Conservation (phyloP, 1,139 yeast species). For the Wickerhamomyces sp. region DNA sequence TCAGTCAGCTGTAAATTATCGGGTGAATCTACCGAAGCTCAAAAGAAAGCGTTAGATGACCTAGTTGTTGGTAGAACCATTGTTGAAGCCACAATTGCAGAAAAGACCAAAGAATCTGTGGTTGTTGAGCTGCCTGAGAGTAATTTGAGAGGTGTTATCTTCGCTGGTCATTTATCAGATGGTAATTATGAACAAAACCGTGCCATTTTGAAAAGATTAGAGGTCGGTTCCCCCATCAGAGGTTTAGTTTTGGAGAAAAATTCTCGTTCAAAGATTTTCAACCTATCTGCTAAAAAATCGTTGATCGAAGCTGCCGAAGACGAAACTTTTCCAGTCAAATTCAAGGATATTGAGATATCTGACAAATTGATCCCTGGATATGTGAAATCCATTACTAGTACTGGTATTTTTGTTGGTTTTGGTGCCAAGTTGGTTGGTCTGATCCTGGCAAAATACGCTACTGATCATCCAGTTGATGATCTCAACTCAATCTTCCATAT, state of each 20-base stretch:
- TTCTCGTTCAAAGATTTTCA: conserved; percentile 51
- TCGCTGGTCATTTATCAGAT: conserved; percentile 73
- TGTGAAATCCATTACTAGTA: conserved; percentile 67
- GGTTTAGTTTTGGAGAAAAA: conserved; percentile 69
- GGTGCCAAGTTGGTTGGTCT: conserved; percentile 80
- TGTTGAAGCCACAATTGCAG: conserved; percentile 58
- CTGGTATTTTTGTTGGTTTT: conserved; percentile 82
- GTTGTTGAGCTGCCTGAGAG: conserved; percentile 58
- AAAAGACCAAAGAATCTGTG: conserved; percentile 69
- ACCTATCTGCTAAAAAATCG: conserved; percentile 60
- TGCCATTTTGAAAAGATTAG: conserved; percentile 50
- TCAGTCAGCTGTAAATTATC: conserved; percentile 73
- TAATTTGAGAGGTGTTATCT: conserved; percentile 65
- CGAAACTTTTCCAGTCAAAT: conserved; percentile 50
- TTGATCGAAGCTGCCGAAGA: conserved; percentile 60
- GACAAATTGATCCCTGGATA: conserved; percentile 59
- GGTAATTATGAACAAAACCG: conserved; percentile 71
- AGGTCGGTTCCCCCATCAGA: conserved; percentile 56
- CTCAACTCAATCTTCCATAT: conserved; percentile 49
- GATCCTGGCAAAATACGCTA: conserved; percentile 71
- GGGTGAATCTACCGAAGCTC: conserved; percentile 43
- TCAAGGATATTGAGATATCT: conserved; percentile 52
- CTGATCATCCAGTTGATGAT: conserved; percentile 50
- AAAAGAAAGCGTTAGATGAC: conserved; percentile 42
- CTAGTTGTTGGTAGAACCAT: conserved; percentile 61